These are phyloP conservation scores for Globisporangium uncinulatum DNA, from an alignment of 352 stramenopile genomes.

Conservation along the genomic window DNA sequence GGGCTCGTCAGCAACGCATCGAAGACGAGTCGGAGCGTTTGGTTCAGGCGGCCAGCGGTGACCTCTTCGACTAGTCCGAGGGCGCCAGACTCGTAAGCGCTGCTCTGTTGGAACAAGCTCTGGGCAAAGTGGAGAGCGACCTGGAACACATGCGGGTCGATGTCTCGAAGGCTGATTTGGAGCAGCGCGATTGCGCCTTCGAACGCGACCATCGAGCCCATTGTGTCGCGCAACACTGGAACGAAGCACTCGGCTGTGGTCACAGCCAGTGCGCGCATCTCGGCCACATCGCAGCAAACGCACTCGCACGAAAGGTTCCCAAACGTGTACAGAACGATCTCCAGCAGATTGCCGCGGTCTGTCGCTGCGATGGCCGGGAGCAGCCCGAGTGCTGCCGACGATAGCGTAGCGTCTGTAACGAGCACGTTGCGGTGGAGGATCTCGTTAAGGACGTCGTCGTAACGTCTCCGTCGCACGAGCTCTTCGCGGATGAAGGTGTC, in stretches of 20 bases:
- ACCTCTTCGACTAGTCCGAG: constrained; percentile 5
- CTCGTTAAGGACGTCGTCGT: neutral
- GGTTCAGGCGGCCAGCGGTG: constrained; percentile 10
- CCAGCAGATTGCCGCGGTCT: constrained; percentile 13
- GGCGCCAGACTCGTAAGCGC: neutral
- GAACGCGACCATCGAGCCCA: constrained; percentile 20
- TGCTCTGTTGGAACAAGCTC: constrained; percentile 26
- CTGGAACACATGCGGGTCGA: constrained; percentile 27
- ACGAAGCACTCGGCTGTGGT: constrained; percentile 29
- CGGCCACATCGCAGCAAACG: constrained; percentile 15
- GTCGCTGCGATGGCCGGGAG: constrained; percentile 7
- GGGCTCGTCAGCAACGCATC: constrained; percentile 19
- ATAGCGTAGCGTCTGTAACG: neutral
- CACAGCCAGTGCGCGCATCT: constrained; percentile 22
- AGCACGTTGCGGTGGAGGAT: neutral
- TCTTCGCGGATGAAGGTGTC: constrained; percentile 3
- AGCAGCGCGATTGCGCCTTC: constrained; percentile 42
- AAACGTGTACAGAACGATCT: constrained; percentile 42
- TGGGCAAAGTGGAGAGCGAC: constrained; percentile 30
- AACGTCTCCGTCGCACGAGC: neutral
- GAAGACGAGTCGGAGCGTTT: constrained; percentile 23
- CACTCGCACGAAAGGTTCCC: constrained; percentile 47
- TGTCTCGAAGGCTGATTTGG: constrained; percentile 20
- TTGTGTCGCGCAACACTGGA: constrained; percentile 12
- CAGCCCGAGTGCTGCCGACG: neutral